A percentile compares a stretch with the other conserved stretches of the same genome.
Evolutionary conservation across 768 basidiomycete species (phyloP).

Genomic region (Tricholoma saponaceum): DNA sequence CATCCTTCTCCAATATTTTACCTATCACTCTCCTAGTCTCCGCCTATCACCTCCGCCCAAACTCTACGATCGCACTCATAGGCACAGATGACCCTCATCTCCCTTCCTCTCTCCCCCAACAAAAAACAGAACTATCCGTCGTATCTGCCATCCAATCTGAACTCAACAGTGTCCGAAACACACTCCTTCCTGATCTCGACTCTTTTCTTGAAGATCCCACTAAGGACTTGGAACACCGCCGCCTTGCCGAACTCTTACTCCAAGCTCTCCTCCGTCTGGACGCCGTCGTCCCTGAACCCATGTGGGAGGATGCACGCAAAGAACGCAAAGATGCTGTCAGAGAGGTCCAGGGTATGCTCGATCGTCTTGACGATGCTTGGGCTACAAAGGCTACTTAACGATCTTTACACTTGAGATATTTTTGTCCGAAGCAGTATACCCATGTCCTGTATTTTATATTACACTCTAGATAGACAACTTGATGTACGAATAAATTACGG

Average conservation of each 20-base stretch:
- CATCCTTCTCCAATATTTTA: neutral
- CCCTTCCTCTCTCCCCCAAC: constrained; percentile 15
- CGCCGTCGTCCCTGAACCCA: constrained; percentile 65
- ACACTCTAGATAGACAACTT: neutral
- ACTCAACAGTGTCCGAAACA: constrained; percentile 44
- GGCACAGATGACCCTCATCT: constrained; percentile 35
- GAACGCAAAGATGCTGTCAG: constrained; percentile 85
- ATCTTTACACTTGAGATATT: neutral
- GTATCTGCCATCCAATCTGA: constrained; percentile 55
- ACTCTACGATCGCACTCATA: constrained; percentile 70
- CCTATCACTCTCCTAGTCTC: constrained; percentile 46
- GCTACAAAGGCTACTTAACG: constrained; percentile 16
- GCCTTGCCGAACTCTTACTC: constrained; percentile 78
- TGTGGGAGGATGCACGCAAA: constrained; percentile 75
- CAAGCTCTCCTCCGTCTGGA: constrained; percentile 88
- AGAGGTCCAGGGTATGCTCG: constrained; percentile 79
- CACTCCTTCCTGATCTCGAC: constrained; percentile 55
- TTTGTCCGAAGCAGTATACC: neutral
- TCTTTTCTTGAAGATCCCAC: constrained; percentile 40
- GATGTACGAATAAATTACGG: neutral
- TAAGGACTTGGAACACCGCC: constrained; percentile 37
- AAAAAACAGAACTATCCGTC: constrained; percentile 44
- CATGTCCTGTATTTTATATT: neutral
- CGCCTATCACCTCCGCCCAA: constrained; percentile 65
- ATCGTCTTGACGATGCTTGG: constrained; percentile 76